A percentile compares a stretch with the other conserved stretches of the same genome.
Conservation (phyloP, 768 basidiomycete genomes). For the Lactarius quietus region DNA sequence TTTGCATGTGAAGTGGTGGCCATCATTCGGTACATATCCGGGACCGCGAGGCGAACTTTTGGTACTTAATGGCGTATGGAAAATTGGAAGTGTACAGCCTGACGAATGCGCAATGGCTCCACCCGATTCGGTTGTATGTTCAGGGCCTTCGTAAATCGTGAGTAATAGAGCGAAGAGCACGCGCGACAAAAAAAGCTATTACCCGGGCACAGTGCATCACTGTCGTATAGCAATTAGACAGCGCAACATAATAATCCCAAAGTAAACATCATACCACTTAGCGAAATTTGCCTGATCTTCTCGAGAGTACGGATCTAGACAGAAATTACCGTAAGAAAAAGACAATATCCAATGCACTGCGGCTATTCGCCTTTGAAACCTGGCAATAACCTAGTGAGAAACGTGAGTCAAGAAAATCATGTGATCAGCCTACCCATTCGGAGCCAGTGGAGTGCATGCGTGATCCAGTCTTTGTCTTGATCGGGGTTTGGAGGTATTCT, state of each 20-base stretch:
- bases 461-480: slow-evolving; percentile 47
- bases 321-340: neutral
- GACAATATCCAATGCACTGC: slow-evolving; percentile 30
- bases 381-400: slow-evolving; percentile 23
- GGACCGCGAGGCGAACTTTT: too few relatives aligned
- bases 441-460: slow-evolving; percentile 48
- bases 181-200: neutral
- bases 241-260: slow-evolving; percentile 20
- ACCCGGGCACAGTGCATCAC: slow-evolving; percentile 52
- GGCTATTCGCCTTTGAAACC: slow-evolving; percentile 61
- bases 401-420: neutral
- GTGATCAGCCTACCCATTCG: slow-evolving; percentile 41
- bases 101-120: too few relatives aligned
- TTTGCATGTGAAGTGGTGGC: slow-evolving; percentile 50
- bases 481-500: slow-evolving; percentile 30
- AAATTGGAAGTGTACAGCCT: too few relatives aligned
- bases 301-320: slow-evolving; percentile 51
- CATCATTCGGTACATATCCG: slow-evolving; percentile 47
- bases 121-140: slow-evolving; percentile 40
- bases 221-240: slow-evolving; percentile 24
- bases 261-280: slow-evolving; percentile 41
- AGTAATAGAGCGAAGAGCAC: neutral
- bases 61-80: too few relatives aligned
- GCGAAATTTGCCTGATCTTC: slow-evolving; percentile 51
- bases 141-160: slow-evolving; percentile 35